A percentile compares a stretch with the other conserved stretches of the same genome.
Conservation (phyloP, 1,284 basidiomycete genomes). For the Ustilago tritici region DNA sequence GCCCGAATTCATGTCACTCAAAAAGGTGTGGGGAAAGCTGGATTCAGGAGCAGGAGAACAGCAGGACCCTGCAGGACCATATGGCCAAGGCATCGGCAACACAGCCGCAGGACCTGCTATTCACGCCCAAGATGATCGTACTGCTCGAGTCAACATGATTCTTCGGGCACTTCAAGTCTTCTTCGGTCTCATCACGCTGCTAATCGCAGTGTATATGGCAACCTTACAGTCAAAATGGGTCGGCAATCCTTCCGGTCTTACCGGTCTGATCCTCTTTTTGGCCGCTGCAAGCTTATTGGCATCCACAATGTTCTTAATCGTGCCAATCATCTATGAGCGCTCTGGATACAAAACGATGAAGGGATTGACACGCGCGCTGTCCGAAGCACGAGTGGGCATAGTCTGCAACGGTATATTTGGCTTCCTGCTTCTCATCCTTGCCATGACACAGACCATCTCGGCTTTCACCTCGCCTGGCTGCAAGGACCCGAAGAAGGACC, state of each 20-base stretch:
- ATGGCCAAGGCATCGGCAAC: slow-evolving; percentile 41
- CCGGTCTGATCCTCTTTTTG: slow-evolving; percentile 60
- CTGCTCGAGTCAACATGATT: slow-evolving; percentile 40
- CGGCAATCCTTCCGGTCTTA: slow-evolving; percentile 57
- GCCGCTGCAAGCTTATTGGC: slow-evolving; percentile 42
- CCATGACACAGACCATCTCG: slow-evolving; percentile 61
- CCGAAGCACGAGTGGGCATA: slow-evolving; percentile 59
- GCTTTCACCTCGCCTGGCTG: slow-evolving; percentile 59
- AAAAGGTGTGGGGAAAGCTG: slow-evolving; percentile 50
- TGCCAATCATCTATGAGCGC: slow-evolving; percentile 55
- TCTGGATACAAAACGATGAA: slow-evolving; percentile 48
- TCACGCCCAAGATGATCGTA: slow-evolving; percentile 34
- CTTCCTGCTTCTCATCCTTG: slow-evolving; percentile 51
- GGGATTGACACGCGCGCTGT: slow-evolving; percentile 43
- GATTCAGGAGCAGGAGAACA: slow-evolving; percentile 26
- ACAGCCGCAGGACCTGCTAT: slow-evolving; percentile 13
- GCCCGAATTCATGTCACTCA: slow-evolving; percentile 55
- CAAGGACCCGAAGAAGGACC: slow-evolving; percentile 58
- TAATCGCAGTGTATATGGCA: slow-evolving; percentile 60
- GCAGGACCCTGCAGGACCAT: slow-evolving; percentile 14
- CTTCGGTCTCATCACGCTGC: slow-evolving; percentile 45
- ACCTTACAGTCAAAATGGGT: slow-evolving; percentile 60
- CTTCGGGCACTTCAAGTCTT: slow-evolving; percentile 48
- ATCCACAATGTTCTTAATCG: slow-evolving; percentile 45
- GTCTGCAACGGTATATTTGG: slow-evolving; percentile 56